A percentile compares a stretch with the other conserved stretches of the same genome.
Evolutionary conservation across 169 alveolate genomes (phyloP).

Genomic region (Cryptosporidium ryanae): DNA sequence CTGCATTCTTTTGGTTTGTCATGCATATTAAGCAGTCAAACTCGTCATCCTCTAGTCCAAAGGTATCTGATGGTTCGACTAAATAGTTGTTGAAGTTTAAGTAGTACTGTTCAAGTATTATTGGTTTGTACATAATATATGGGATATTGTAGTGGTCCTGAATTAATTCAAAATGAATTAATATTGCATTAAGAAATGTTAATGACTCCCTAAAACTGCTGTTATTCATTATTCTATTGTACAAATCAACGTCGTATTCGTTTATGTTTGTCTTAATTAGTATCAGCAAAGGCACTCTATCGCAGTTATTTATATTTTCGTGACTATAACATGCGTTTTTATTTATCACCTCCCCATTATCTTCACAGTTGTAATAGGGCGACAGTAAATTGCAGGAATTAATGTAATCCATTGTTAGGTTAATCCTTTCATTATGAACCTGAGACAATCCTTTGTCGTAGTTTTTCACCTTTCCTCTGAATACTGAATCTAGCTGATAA

Average conservation of each 20-base stretch:
- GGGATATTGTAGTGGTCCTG: constrained; percentile 58
- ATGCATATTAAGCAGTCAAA: constrained; percentile 76
- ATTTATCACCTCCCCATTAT: neutral
- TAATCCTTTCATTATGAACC: constrained; percentile 10
- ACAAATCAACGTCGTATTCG: neutral
- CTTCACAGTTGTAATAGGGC: constrained; percentile 6
- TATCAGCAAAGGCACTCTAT: constrained; percentile 24
- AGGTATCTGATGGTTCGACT: constrained; percentile 59
- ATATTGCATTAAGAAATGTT: neutral
- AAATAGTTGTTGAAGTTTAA: constrained; percentile 4
- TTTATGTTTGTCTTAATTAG: constrained; percentile 15
- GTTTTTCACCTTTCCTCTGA: neutral
- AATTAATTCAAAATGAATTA: constrained; percentile 38
- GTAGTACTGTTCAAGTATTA: constrained; percentile 21
- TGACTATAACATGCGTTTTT: neutral
- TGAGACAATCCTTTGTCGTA: constrained; percentile 53
- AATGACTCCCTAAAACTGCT: neutral
- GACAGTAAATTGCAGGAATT: constrained; percentile 32
- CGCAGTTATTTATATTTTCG: neutral
- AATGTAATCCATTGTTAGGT: constrained; percentile 49
- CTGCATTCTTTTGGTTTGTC: constrained; percentile 76
- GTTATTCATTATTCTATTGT: neutral
- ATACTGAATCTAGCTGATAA: neutral
- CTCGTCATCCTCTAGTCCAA: constrained; percentile 75
- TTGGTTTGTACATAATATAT: constrained; percentile 50